Percentiles rank a stretch among this genome's conserved stretches.
phyloP scores from a whole-genome alignment of 1,284 basidiomycete genomes.

The Laetiporus sulphureus region DNA sequence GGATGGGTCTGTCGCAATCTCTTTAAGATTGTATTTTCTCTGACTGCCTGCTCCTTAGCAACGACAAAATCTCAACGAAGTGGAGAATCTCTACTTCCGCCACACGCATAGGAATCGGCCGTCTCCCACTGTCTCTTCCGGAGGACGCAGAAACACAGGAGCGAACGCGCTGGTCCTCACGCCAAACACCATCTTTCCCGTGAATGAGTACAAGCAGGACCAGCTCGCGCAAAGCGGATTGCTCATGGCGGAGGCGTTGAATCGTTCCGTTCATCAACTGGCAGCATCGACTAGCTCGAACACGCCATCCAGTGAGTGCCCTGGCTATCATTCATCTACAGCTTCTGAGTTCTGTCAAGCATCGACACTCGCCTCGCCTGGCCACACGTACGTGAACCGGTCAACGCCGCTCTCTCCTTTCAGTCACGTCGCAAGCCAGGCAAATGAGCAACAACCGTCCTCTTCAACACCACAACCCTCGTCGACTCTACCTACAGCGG shows the following conservation, averaged over 20 bases:
- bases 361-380: too few species aligned
- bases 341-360: too few species aligned
- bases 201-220: background rate
- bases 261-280: background rate
- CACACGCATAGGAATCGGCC: conserved; percentile 42
- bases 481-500: too few species aligned
- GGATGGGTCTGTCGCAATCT: conserved; percentile 54
- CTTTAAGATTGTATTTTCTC: conserved; percentile 10
- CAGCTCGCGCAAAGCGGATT: background rate
- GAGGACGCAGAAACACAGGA: conserved; percentile 9
- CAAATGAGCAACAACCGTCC: too few species aligned
- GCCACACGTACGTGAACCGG: too few species aligned
- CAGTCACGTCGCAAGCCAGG: too few species aligned
- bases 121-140: conserved; percentile 14
- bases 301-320: too few species aligned
- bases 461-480: too few species aligned
- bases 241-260: too few species aligned
- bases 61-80: conserved; percentile 69
- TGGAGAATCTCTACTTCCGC: conserved; percentile 73
- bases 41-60: conserved; percentile 50
- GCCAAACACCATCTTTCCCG: conserved; percentile 3
- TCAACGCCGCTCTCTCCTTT: too few species aligned
- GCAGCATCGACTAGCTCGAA: too few species aligned
- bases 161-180: background rate
- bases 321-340: too few species aligned